Evolutionary conservation across 78 protist genomes (phyloP), one percentile per base, ranked within the genome.

Genomic region (Diacronema lutheri): DNA sequence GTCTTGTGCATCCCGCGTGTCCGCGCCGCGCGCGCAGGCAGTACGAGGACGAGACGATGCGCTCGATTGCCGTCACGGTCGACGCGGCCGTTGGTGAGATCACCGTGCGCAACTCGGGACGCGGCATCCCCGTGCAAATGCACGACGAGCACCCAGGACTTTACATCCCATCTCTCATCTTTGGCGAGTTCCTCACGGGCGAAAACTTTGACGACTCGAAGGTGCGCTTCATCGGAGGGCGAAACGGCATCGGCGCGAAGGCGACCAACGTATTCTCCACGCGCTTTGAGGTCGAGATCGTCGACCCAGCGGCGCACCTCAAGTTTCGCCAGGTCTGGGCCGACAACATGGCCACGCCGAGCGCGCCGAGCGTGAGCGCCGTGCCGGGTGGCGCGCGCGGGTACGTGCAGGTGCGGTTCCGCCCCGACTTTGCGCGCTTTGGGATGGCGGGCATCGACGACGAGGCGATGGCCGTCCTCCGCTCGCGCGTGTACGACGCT

Each of bases 231-330:
- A 80, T 87, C 1, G 98, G 98, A 6, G 98, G 98, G 0, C 91
- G 99, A 10, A 97, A 98, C 89, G 99, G 99, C 20, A 94, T 86
- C 65, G 99, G 91, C 9, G 99, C 99, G 35, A 99, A 99, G 89
- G 95, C 97, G 38, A 83, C 99, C 81, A 99, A 99, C 90, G 97
- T 98, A 29, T 98, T 94, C 93, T 92, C 96, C 21, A 37, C 35
- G 19, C 35, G 71, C 23, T 95, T 93, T 81, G 29, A 41, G 25
- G 69, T 95, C 37, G 96, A 93, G 89, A 92, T 92, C 0, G 37
- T 46, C 21, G 85, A 90, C 37, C 46, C 71, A 14, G 20, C 9
- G 1, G 55, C 46, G 37, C n/a, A 26, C 21, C 55, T n/a, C 50
- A 9, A 5, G 61, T 95, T 69, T 79, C 35, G 29, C 29, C 96